Percentiles rank a stretch among this genome's conserved stretches.
These are phyloP conservation scores for Tagetes erecta DNA, from an alignment of 129 eudicot species.

Conservation along the genomic window DNA sequence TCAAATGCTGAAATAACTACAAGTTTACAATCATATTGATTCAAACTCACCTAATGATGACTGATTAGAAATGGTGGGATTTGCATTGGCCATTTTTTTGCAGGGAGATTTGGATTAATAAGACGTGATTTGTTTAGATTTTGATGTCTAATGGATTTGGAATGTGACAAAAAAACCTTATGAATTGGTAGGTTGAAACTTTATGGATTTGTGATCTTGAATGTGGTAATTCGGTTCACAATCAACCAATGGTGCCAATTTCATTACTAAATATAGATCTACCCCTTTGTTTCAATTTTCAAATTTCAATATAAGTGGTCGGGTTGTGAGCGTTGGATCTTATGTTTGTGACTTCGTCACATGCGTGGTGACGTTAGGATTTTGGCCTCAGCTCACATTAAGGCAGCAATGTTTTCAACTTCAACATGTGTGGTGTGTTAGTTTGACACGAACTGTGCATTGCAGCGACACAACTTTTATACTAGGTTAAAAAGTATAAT, in stretches of 20 bases:
- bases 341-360: too few relatives aligned
- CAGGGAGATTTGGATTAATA: background rate
- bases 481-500: too few relatives aligned
- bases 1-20: background rate
- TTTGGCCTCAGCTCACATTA: too few relatives aligned
- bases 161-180: background rate
- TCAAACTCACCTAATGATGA: slow-evolving; percentile 12
- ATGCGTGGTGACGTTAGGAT: too few relatives aligned
- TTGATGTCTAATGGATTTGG: slow-evolving; percentile 9
- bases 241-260: slow-evolving; percentile 20
- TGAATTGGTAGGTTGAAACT: background rate
- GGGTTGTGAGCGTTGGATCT: too few relatives aligned
- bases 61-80: slow-evolving; percentile 22
- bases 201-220: slow-evolving; percentile 1
- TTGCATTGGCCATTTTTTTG: background rate
- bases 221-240: background rate
- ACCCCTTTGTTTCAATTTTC: background rate
- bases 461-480: too few relatives aligned
- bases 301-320: background rate
- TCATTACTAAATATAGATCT: slow-evolving; percentile 17
- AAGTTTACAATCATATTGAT: background rate
- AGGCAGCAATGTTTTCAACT: too few relatives aligned
- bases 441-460: too few relatives aligned
- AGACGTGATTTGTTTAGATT: slow-evolving; percentile 13
- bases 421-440: too few relatives aligned